These are phyloP conservation scores for Meyerozyma athensensis DNA, from an alignment of 1,139 yeast species.

Conservation along the genomic window DNA sequence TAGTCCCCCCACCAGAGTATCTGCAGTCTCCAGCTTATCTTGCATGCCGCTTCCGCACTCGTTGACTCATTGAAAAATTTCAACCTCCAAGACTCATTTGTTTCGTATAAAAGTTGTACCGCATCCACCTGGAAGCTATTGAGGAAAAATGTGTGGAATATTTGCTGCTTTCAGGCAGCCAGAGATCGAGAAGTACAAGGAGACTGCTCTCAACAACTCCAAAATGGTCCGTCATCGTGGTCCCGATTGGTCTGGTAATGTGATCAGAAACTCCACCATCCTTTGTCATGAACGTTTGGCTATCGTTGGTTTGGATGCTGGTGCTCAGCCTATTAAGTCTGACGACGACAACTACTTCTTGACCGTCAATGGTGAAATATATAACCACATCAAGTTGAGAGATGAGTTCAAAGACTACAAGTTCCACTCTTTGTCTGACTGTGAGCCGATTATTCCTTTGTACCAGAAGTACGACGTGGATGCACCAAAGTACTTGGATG, in stretches of 20 bases:
- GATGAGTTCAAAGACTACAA: slow-evolving; percentile 65
- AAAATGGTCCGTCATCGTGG: slow-evolving; percentile 97
- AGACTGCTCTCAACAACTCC: slow-evolving; percentile 82
- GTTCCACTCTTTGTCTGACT: slow-evolving; percentile 85
- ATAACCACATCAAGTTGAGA: slow-evolving; percentile 90
- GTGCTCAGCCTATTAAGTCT: slow-evolving; percentile 94
- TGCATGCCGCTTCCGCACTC: slow-evolving; percentile 2
- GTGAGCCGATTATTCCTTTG: slow-evolving; percentile 95
- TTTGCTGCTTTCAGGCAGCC: slow-evolving; percentile 87
- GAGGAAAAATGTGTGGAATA: slow-evolving; percentile 82
- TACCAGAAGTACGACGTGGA: slow-evolving; percentile 82
- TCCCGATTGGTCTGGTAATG: slow-evolving; percentile 98
- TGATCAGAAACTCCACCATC: slow-evolving; percentile 69
- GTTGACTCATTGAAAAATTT: slow-evolving; percentile 4
- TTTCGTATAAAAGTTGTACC: background rate
- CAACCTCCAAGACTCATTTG: background rate
- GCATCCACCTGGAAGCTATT: slow-evolving; percentile 1
- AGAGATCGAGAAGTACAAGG: slow-evolving; percentile 75
- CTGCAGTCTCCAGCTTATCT: background rate
- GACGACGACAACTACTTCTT: slow-evolving; percentile 68
- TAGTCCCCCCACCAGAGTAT: too few species aligned
- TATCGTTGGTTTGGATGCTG: slow-evolving; percentile 90
- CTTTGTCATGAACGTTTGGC: slow-evolving; percentile 94
- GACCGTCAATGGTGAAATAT: slow-evolving; percentile 96
- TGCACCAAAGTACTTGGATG: slow-evolving; percentile 90